A percentile compares a stretch with the other conserved stretches of the same genome.
Evolutionary conservation across 2,329 filamentous ascomycete genomes (phyloP).

Genomic region (Onygena corvina): DNA sequence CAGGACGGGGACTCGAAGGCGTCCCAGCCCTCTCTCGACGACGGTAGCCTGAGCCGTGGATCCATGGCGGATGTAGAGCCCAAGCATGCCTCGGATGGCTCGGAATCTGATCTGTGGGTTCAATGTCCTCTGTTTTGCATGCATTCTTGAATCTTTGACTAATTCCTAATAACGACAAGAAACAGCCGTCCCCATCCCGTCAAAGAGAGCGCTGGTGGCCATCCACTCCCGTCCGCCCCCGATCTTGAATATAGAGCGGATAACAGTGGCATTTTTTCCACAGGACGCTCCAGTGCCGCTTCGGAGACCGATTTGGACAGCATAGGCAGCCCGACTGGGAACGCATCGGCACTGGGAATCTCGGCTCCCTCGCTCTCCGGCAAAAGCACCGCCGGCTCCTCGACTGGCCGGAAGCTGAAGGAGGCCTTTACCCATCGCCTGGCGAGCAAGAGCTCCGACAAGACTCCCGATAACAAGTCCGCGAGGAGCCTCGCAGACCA

Average conservation of each 20-base stretch:
- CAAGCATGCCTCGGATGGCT: constrained; percentile 41
- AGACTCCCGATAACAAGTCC: constrained; percentile 38
- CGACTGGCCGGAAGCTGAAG: constrained; percentile 59
- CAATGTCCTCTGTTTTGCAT: constrained; percentile 12
- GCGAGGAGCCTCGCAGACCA: constrained; percentile 33
- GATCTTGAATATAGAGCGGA: not conserved
- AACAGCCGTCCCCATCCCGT: not conserved
- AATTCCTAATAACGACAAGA: not conserved
- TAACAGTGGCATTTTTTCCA: not conserved
- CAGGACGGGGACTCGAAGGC: constrained; percentile 8
- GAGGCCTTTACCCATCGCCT: constrained; percentile 50
- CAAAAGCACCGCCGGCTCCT: constrained; percentile 25
- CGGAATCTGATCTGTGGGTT: constrained; percentile 37
- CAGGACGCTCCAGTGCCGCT: not conserved
- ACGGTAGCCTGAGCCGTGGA: constrained; percentile 24
- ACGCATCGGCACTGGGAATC: constrained; percentile 5
- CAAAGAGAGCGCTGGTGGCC: not conserved
- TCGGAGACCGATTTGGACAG: constrained; percentile 1
- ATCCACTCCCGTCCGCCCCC: not conserved
- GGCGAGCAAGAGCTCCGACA: constrained; percentile 42
- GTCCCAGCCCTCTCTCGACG: constrained; percentile 9
- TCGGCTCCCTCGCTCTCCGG: not conserved
- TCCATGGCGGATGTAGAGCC: constrained; percentile 15
- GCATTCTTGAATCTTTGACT: not conserved
- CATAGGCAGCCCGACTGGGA: not conserved